Evolutionary conservation across 75 land plant genomes (phyloP).

Genomic region (Pinus albicaulis): DNA sequence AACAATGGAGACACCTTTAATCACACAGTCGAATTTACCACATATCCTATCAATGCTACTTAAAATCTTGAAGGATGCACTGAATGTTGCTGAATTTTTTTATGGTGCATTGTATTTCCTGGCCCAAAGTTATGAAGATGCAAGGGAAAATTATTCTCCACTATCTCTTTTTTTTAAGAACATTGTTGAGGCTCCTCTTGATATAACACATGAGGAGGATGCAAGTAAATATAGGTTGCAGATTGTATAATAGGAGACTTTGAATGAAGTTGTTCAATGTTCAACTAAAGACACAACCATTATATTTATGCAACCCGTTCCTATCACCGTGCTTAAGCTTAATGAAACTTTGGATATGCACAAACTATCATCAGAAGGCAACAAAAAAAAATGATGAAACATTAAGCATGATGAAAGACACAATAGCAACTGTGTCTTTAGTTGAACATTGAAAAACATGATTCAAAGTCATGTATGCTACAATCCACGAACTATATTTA

Average conservation of each 20-base stretch:
- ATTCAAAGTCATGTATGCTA: too few relatives aligned
- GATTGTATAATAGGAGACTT: constrained; percentile 61
- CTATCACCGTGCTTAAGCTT: constrained; percentile 52
- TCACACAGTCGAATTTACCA: constrained; percentile 49
- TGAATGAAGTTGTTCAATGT: constrained; percentile 64
- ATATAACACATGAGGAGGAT: constrained; percentile 52
- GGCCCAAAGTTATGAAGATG: constrained; percentile 74
- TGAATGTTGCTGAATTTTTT: constrained; percentile 77
- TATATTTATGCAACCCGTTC: constrained; percentile 49
- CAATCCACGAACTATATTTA: too few relatives aligned
- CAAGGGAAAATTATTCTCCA: constrained; percentile 21
- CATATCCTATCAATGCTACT: constrained; percentile 56
- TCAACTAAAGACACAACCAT: constrained; percentile 36
- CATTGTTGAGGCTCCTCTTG: constrained; percentile 35
- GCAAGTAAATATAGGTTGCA: constrained; percentile 43
- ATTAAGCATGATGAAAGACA: too few relatives aligned
- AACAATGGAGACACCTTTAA: constrained; percentile 23
- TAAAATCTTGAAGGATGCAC: constrained; percentile 64
- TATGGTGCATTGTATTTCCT: constrained; percentile 84
- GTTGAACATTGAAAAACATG: too few relatives aligned
- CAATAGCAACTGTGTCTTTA: too few relatives aligned
- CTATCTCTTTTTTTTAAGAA: constrained; percentile 42
- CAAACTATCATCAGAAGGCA: constrained; percentile 44
- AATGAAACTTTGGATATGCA: constrained; percentile 44
- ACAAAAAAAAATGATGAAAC: constrained; percentile 56